These are phyloP conservation scores for Lodderomyces theae DNA, from an alignment of 1,139 yeast species.

Conservation along the genomic window DNA sequence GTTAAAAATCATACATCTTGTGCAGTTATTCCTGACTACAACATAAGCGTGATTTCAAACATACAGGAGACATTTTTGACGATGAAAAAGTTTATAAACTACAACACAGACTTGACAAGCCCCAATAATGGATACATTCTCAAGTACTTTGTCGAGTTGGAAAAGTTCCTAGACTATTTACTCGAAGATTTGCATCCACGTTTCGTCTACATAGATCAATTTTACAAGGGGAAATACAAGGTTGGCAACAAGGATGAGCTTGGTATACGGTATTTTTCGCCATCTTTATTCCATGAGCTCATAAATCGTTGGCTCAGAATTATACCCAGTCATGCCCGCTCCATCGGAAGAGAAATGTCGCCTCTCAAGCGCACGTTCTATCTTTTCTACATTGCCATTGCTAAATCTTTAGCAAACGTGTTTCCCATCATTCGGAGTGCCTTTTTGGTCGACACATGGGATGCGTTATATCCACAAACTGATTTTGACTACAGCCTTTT, in stretches of 20 bases:
- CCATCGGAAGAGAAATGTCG: slow-evolving; percentile 27
- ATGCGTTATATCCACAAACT: slow-evolving; percentile 30
- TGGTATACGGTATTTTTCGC: slow-evolving; percentile 19
- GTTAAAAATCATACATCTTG: slow-evolving; percentile 27
- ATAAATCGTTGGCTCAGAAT: slow-evolving; percentile 31
- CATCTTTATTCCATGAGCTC: slow-evolving; percentile 8
- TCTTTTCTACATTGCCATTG: slow-evolving; percentile 35
- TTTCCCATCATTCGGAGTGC: slow-evolving; percentile 36
- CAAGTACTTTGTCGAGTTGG: slow-evolving; percentile 25
- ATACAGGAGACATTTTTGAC: slow-evolving; percentile 24
- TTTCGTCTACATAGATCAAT: slow-evolving; percentile 24
- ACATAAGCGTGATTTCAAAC: slow-evolving; percentile 28
- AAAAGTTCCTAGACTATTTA: slow-evolving; percentile 28
- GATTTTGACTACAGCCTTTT: slow-evolving; percentile 29
- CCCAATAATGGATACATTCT: slow-evolving; percentile 15
- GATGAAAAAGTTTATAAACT: slow-evolving; percentile 22
- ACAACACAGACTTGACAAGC: slow-evolving; percentile 15
- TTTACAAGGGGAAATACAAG: slow-evolving; percentile 18
- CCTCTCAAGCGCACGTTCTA: slow-evolving; percentile 35
- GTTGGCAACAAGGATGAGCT: slow-evolving; percentile 6
- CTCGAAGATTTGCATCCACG: slow-evolving; percentile 28
- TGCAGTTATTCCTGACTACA: slow-evolving; percentile 35
- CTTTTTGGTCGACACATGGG: slow-evolving; percentile 34
- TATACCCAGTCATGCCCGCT: slow-evolving; percentile 33
- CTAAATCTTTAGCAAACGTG: slow-evolving; percentile 32